Evolutionary conservation across 2,329 filamentous ascomycete species (phyloP), one percentile per base, ranked within the genome.

Genomic region (Thelonectria rubi): DNA sequence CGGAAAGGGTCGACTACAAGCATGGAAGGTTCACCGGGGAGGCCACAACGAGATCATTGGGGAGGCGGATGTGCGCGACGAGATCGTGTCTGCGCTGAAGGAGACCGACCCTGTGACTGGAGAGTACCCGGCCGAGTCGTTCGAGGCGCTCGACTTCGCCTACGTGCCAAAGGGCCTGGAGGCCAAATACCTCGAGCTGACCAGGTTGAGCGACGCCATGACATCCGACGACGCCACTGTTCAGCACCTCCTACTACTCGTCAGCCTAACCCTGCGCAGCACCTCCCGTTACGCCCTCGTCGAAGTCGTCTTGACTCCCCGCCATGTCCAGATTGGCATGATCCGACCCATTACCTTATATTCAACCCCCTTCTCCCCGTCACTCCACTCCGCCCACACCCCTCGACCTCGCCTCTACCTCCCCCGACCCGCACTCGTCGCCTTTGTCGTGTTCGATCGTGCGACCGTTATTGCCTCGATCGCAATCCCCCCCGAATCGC

Each of bases 11-110:
- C 86, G 89, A 60, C 79, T 99, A 24, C 90, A 96, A 69, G 85
- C 90, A 8, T 99, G 95, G 95, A 91, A 91, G 72, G 84, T 97
- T 45, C 93, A 94, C 72, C 92, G 94, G 75, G 92, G 91, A 63
- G 94, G 94, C 34, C 92, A 94, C 67, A 89, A 93, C 72, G 88
- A 91, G 45, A 83, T 92, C 49, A 85, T 91, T 48, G 85, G 85
- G 24, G 92, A 94, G 63, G 82, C 89, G 20, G 91, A 97, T 74
- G 81, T 88, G 59, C 86, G 88, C 57, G 86, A 88, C 20, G 77
- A 84, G 4, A 82, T 97, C 37, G 74, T 89, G 15, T 76, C 81
- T 2, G 86, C 88, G 32, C 79, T 97, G 17, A 84, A 86, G 55
- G 79, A 84, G 40, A 77, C 82, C 11, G 83, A 85, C 46, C 79